Base-by-base conservation (phyloP, 768 basidiomycete genomes). In the Mycena vitilis region DNA sequence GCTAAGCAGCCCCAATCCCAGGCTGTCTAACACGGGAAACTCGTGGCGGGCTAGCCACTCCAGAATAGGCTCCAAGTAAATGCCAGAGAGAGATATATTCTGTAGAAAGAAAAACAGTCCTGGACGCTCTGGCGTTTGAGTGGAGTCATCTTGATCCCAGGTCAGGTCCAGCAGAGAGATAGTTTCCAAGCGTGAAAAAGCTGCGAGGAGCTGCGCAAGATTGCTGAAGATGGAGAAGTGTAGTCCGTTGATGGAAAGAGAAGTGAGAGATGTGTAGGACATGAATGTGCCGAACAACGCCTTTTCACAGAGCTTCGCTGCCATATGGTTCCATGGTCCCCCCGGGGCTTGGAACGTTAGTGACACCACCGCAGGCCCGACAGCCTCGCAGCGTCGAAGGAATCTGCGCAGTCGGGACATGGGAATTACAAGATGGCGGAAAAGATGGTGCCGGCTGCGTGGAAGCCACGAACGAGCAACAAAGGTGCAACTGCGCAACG, bases 361-460 rank as follows among this genome's bases (percentile, higher is more conserved):
- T 7, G 61, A 54, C 23, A 30, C 51, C 16, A 55, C 53, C 12
- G 18, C 61, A 36, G 61, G 52, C 2, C 51, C 51, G 13, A 63
- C 54, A 10, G 9, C 23, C 25, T 34, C 40, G 52, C 51, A 55
- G 13, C 42, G 52, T 11, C 16, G 18, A 5, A 63, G 40, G 23
- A 63, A 63, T 8, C 42, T 52, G 42, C 37, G 38, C 23, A 63
- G 52, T 0, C 38, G 53, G 44, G 61, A 45, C 2, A 52, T 36
- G 8, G 61, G n/a, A n/a, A 53, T 55, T 5, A 40, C 54, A 25
- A 54, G 18, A n/a, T 15, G 38, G 2, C 25, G 53, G 25, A 63
- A 63, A 9, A 63, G 61, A 34, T 63, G 42, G 40, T n/a, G 12
- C 2, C 61, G 61, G 52, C 61, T 63, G 18, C 61, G 40, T 9